Base-by-base conservation (phyloP, 805 yeast genomes). In the Wickerhamiella domercqiae region DNA sequence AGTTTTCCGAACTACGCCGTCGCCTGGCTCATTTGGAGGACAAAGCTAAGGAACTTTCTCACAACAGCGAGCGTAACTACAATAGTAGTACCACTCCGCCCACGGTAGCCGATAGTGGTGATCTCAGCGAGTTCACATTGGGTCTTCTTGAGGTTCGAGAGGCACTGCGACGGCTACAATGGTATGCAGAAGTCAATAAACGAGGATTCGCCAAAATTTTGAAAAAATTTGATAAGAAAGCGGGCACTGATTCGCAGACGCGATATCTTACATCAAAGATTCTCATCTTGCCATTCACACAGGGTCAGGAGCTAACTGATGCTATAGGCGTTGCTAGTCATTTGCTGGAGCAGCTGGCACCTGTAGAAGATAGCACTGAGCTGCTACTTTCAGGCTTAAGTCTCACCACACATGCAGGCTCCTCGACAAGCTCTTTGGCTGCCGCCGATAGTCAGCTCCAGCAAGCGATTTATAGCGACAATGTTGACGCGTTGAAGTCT, bases 101-200 rank as follows among this genome's bases (percentile, higher is more conserved):
- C 9, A 45, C 44, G 21, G 52, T 49, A 14, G 48, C 59, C 21
- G 73, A 68, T 36, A 61, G 56, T 9, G 71, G 68, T 39, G 83
- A 77, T 40, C 64, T 68, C 21, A 77, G 73, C 35, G 86, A 78
- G 47, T 61, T 78, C 25, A 57, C 73, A 21, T 73, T 71, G 17
- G 75, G 83, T 15, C 60, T 86, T 28, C 62, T 83, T 17, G 95
- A 84, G 55, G 63, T 83, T 38, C 67, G 94, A 34, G 67, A 78
- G 14, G 73, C 73, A 41, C 71, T 79, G 43, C 67, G 95, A 40
- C 84, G 84, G 56, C 64, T 86, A 53, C 84, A 81, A 55, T 87
- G 96, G 94, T 86, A 71, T 55, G 93, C 93, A 18, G 96, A 87
- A 52, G 70, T 86, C 49, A 86, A 86, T 62, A 81, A 78, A 52